phyloP scores from a whole-genome alignment of 192 early-diverging fungal genomes.

The Helicostylum pulchrum region DNA sequence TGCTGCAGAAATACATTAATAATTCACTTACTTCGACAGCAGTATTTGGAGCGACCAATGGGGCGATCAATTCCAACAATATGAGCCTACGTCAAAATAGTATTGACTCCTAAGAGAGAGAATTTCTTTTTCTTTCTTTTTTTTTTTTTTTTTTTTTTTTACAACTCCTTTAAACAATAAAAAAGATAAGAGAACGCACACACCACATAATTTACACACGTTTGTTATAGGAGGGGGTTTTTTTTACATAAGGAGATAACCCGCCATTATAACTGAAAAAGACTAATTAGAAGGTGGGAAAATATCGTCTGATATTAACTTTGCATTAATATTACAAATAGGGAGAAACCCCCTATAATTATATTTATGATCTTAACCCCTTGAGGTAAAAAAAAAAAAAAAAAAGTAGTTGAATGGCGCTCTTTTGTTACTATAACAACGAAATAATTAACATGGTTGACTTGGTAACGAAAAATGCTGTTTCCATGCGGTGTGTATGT shows the following conservation, averaged over 20 bases:
- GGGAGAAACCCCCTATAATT: background rate
- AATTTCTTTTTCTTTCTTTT: background rate
- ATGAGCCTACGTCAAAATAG: conserved; percentile 14
- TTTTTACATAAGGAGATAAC: too few species aligned
- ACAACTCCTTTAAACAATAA: background rate
- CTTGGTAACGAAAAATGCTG: too few species aligned
- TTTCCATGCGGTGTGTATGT: too few species aligned
- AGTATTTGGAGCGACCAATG: conserved; percentile 37
- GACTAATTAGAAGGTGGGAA: too few species aligned
- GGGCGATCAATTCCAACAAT: conserved; percentile 12
- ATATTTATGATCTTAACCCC: background rate
- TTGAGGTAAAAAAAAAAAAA: too few species aligned
- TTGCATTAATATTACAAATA: too few species aligned
- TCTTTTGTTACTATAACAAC: conserved; percentile 2
- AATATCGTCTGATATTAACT: too few species aligned
- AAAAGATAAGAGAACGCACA: too few species aligned
- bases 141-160: background rate
- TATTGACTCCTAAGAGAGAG: conserved; percentile 3
- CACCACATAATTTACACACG: too few species aligned
- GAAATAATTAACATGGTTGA: too few species aligned
- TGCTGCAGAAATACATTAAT: conserved; percentile 41
- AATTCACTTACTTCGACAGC: conserved; percentile 43
- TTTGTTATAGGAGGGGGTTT: too few species aligned
- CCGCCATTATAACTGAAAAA: too few species aligned
- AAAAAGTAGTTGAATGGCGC: conserved; percentile 2